Evolutionary conservation across 1,139 yeast genomes (phyloP), one percentile per base, ranked within the genome.

Genomic region (Lodderomyces elongisporus): DNA sequence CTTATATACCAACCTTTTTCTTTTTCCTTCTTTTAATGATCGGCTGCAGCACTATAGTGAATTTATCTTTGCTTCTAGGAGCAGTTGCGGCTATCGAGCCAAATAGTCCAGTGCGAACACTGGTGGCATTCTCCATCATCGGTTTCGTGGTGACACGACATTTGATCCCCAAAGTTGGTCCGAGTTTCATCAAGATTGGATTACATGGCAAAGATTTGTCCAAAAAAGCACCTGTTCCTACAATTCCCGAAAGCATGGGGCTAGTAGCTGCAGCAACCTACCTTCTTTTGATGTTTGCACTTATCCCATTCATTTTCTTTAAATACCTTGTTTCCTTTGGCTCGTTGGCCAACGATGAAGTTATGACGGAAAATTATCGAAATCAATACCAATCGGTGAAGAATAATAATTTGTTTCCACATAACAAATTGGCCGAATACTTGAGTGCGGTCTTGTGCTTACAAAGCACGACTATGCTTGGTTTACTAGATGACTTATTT

Each of bases 401-500:
- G 3, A 47, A 62, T 34, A 60, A 59, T 40, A 50, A 62, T 30
- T 56, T 75, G 42, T 88, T 88, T 53, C 95, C 96, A 3, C 95
- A 88, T 51, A 80, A 79, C 47, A 84, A 83, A 55, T 67, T 91
- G 38, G 82, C 95, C 0, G 93, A 87, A 43, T 91, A 81, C 55
- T 68, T 91, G 45, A 79, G 95, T 48, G 95, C 94, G 2, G 66
- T 89, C 9, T 62, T 91, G 40, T 85, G 95, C 41, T 62, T 91
- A 31, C 89, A 87, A 57, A 77, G 89, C 44, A 89, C 93, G 55
- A 73, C 88, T 13, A 62, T 93, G 34, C 66, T 91, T 32, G 99
- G 99, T 0, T 70, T 91, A 17, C 85, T 94, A 34, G 99, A 91
- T 56, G 99, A 91, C 59, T 66, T 91, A 48, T 91, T 91, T 52